phyloP scores from a whole-genome alignment of 208 protist genomes.

The Crithidia fasciculata region DNA sequence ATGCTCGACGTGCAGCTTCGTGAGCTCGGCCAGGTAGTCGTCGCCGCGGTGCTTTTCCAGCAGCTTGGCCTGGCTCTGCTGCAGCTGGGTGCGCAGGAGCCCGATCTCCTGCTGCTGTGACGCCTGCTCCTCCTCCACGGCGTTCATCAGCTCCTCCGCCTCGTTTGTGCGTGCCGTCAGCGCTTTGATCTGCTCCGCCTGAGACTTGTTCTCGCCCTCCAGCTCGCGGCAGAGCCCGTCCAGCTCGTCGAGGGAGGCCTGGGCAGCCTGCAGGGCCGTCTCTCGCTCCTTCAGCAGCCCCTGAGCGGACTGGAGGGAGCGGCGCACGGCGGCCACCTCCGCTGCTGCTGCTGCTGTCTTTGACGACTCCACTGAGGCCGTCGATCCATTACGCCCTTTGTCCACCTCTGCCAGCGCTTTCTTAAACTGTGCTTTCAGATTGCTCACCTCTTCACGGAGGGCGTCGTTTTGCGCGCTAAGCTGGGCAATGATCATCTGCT shows the following conservation, averaged over 20 bases:
- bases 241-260: slow-evolving; percentile 60
- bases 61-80: slow-evolving; percentile 48
- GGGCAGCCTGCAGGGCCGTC: slow-evolving; percentile 40
- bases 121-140: slow-evolving; percentile 37
- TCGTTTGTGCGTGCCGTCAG: slow-evolving; percentile 44
- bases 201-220: slow-evolving; percentile 57
- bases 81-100: slow-evolving; percentile 57
- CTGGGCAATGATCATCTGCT: slow-evolving; percentile 66
- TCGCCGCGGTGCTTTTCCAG: slow-evolving; percentile 59
- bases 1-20: slow-evolving; percentile 68
- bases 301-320: slow-evolving; percentile 18
- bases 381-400: background rate
- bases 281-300: slow-evolving; percentile 45
- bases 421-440: slow-evolving; percentile 34
- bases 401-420: background rate
- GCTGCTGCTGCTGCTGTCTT: slow-evolving; percentile 1
- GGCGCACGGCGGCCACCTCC: slow-evolving; percentile 28
- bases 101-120: slow-evolving; percentile 34
- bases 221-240: slow-evolving; percentile 66
- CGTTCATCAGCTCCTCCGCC: slow-evolving; percentile 45
- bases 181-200: slow-evolving; percentile 39
- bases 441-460: slow-evolving; percentile 41
- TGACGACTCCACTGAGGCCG: background rate
- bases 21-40: slow-evolving; percentile 67
- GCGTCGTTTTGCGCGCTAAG: slow-evolving; percentile 57